A percentile compares a stretch with the other conserved stretches of the same genome.
These are phyloP conservation scores for Phytophthora sp. DNA, from an alignment of 352 stramenopile genomes.

Conservation along the genomic window DNA sequence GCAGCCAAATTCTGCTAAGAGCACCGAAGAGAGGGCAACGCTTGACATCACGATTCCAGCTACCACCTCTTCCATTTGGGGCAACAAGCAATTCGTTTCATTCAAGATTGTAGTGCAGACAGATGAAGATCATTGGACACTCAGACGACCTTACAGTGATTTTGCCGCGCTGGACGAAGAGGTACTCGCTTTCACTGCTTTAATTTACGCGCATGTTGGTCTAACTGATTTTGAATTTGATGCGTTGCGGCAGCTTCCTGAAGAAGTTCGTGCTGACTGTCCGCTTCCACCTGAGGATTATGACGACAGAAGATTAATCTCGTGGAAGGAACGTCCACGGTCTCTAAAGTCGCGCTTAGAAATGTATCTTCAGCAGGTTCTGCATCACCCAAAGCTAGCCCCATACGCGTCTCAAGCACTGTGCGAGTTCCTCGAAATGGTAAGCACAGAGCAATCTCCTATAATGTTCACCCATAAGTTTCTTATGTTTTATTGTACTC, in stretches of 20 bases:
- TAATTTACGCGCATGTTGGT: no score
- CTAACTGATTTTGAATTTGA: background rate
- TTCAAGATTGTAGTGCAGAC: conserved; percentile 81
- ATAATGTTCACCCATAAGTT: background rate
- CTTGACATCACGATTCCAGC: conserved; percentile 72
- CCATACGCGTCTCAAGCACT: conserved; percentile 61
- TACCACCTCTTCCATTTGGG: conserved; percentile 73
- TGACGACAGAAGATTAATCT: conserved; percentile 49
- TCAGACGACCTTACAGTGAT: conserved; percentile 70
- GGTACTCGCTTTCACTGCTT: no score
- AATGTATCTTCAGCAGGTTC: conserved; percentile 60
- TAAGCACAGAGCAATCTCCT: conserved; percentile 11
- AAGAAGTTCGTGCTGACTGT: conserved; percentile 52
- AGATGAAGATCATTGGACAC: conserved; percentile 70
- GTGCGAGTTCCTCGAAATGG: conserved; percentile 82
- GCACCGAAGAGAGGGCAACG: conserved; percentile 19
- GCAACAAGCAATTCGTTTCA: conserved; percentile 71
- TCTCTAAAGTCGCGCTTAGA: conserved; percentile 75
- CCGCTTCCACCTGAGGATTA: conserved; percentile 52
- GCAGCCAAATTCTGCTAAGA: conserved; percentile 29
- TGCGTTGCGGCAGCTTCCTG: conserved; percentile 35
- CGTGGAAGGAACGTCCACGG: conserved; percentile 62
- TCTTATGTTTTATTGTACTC: conserved; percentile 2
- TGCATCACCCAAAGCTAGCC: conserved; percentile 55
- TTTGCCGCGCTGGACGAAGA: conserved; percentile 69